Conservation (phyloP, 768 basidiomycete species). For the Suillus fuscotomentosus region DNA sequence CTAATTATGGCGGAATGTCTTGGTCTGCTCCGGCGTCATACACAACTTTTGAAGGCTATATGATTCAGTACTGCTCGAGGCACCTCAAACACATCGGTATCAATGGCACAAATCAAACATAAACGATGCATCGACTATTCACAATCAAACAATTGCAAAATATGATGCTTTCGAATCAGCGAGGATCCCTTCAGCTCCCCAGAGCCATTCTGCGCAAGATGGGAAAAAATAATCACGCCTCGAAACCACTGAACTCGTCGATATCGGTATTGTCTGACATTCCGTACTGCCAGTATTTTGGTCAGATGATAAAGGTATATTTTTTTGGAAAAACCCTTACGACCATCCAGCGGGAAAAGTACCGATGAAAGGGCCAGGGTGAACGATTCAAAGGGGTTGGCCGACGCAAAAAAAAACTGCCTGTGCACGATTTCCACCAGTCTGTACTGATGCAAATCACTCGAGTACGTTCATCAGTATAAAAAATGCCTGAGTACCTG, state of each 20-base stretch:
- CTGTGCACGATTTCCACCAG: slow-evolving; percentile 40
- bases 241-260: not conserved
- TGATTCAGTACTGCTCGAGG: not conserved
- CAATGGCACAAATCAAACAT: no score
- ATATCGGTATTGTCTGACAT: not conserved
- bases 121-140: not conserved
- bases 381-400: slow-evolving; percentile 38
- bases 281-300: not conserved
- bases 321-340: slow-evolving; percentile 11
- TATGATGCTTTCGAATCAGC: not conserved
- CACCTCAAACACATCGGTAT: not conserved
- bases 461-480: not conserved
- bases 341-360: slow-evolving; percentile 36
- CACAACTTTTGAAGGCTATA: not conserved
- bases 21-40: no score
- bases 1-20: not conserved
- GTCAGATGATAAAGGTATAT: not conserved
- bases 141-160: not conserved
- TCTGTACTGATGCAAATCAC: slow-evolving; percentile 38
- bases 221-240: not conserved
- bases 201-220: slow-evolving; percentile 17
- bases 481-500: slow-evolving; percentile 7
- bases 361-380: slow-evolving; percentile 30
- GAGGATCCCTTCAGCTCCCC: not conserved
- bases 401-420: slow-evolving; percentile 34